These are phyloP conservation scores for Pseudopyricularia javanii DNA, from an alignment of 2,329 filamentous ascomycete species.

Conservation along the genomic window DNA sequence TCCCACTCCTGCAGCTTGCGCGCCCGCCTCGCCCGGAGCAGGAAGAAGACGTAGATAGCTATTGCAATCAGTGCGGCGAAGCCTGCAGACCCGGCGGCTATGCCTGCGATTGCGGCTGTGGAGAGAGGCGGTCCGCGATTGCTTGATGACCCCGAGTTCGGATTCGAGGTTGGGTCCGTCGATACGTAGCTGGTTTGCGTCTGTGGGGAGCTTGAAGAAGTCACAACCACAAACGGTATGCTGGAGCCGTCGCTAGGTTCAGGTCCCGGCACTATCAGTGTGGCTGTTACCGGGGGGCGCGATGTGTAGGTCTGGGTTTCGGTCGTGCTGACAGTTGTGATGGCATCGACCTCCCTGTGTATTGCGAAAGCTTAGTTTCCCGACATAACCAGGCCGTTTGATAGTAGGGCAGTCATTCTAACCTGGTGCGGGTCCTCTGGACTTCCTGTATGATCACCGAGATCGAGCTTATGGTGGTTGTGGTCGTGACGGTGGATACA, in stretches of 20 bases:
- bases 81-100: slow-evolving; percentile 8
- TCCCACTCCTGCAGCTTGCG: slow-evolving; percentile 4
- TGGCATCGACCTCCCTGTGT: slow-evolving; percentile 7
- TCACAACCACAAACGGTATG: not conserved
- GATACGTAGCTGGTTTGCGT: not conserved
- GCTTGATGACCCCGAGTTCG: not conserved
- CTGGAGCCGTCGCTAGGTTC: not conserved
- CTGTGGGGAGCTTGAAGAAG: not conserved
- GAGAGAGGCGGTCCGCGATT: slow-evolving; percentile 3
- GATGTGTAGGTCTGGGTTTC: slow-evolving; percentile 8
- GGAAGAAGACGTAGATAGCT: slow-evolving; percentile 1
- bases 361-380: not conserved
- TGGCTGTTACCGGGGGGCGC: slow-evolving; percentile 6
- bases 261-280: slow-evolving; percentile 6
- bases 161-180: slow-evolving; percentile 1
- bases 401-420: not conserved
- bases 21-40: slow-evolving; percentile 1
- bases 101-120: slow-evolving; percentile 8
- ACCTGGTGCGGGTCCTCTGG: slow-evolving; percentile 7
- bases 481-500: not conserved
- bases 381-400: not conserved
- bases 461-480: not conserved
- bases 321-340: slow-evolving; percentile 8
- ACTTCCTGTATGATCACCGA: not conserved
- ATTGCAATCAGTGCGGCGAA: slow-evolving; percentile 2